These are phyloP conservation scores for Globisporangium parvum DNA, from an alignment of 352 stramenopile species.

Conservation along the genomic window DNA sequence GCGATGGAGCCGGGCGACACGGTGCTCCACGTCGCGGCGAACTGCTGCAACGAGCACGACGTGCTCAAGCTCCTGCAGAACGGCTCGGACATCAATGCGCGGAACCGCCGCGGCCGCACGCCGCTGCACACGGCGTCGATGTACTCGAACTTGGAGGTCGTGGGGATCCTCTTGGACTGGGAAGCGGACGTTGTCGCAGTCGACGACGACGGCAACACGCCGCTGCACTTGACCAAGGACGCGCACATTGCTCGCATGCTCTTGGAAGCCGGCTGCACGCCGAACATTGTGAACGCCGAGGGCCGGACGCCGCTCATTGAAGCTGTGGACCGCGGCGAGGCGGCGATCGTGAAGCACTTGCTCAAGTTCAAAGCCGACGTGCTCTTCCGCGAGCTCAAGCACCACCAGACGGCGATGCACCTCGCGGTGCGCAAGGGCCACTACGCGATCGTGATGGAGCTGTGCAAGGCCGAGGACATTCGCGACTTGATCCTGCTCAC, in stretches of 20 bases:
- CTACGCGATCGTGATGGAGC: constrained; percentile 81
- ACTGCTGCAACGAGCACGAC: constrained; percentile 84
- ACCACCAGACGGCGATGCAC: constrained; percentile 78
- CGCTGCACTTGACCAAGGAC: constrained; percentile 75
- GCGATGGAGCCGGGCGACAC: constrained; percentile 85
- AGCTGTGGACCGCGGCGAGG: constrained; percentile 66
- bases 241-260: constrained; percentile 75
- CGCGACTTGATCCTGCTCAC: constrained; percentile 60
- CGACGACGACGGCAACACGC: constrained; percentile 81
- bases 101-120: constrained; percentile 71
- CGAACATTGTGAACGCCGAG: constrained; percentile 81
- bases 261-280: constrained; percentile 71
- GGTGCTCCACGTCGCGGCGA: constrained; percentile 79
- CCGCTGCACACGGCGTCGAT: constrained; percentile 78
- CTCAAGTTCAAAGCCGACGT: constrained; percentile 83
- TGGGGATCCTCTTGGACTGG: constrained; percentile 77
- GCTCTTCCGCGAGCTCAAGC: constrained; percentile 81
- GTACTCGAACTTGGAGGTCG: constrained; percentile 78
- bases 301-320: constrained; percentile 77
- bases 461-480: constrained; percentile 73
- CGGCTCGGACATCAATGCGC: constrained; percentile 80
- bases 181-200: constrained; percentile 73
- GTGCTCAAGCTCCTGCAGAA: constrained; percentile 84
- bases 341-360: constrained; percentile 67
- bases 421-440: constrained; percentile 79